Percentiles rank a stretch among this genome's conserved stretches.
Conservation (phyloP, 805 yeast genomes). For the Zygosaccharomyces pseudorouxii region DNA sequence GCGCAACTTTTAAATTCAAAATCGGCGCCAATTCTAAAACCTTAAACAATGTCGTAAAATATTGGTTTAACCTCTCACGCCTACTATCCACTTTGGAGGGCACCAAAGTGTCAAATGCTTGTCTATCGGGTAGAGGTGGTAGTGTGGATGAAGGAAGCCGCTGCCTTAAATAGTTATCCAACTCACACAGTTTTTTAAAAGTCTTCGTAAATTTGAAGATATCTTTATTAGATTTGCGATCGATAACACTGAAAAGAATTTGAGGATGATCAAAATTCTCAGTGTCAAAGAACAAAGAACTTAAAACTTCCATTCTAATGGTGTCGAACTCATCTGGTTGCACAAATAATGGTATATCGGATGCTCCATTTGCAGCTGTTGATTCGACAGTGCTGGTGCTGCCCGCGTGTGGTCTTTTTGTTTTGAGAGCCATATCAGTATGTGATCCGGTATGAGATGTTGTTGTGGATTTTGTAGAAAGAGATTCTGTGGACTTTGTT, state of each 20-base stretch:
- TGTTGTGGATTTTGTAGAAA: slow-evolving; percentile 9
- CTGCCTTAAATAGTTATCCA: slow-evolving; percentile 60
- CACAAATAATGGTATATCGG: slow-evolving; percentile 48
- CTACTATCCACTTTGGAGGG: slow-evolving; percentile 66
- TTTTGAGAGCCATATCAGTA: neutral
- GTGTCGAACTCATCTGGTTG: slow-evolving; percentile 57
- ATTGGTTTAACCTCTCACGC: slow-evolving; percentile 50
- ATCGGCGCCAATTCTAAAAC: slow-evolving; percentile 55
- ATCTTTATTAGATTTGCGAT: slow-evolving; percentile 55
- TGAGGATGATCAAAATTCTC: slow-evolving; percentile 52
- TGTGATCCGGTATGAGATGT: slow-evolving; percentile 7
- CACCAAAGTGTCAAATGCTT: slow-evolving; percentile 45
- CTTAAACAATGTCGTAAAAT: slow-evolving; percentile 51
- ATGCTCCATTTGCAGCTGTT: slow-evolving; percentile 7
- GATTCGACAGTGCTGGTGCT: slow-evolving; percentile 16
- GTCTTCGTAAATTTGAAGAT: slow-evolving; percentile 72
- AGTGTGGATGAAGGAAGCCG: slow-evolving; percentile 45
- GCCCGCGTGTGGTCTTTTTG: slow-evolving; percentile 10
- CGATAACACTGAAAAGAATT: slow-evolving; percentile 59
- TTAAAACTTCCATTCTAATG: slow-evolving; percentile 44
- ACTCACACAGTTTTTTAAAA: slow-evolving; percentile 50
- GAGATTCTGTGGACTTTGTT: slow-evolving; percentile 7
- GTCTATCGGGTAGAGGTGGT: slow-evolving; percentile 61
- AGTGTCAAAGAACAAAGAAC: slow-evolving; percentile 42
- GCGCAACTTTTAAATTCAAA: slow-evolving; percentile 51